These are phyloP conservation scores for Rhododendron williamsianum DNA, from an alignment of 148 eudicot genomes.

Conservation along the genomic window DNA sequence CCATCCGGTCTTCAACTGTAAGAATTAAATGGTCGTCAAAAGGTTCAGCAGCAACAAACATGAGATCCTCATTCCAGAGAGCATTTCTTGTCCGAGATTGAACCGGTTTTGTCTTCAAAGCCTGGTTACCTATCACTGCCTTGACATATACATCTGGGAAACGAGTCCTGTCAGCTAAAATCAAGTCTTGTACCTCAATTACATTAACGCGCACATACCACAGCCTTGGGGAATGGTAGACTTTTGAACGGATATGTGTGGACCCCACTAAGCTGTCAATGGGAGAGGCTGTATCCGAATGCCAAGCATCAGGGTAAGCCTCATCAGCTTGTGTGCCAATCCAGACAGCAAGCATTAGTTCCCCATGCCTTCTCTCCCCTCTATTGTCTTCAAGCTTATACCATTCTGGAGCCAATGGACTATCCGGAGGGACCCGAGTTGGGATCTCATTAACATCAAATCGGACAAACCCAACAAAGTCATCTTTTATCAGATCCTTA, in stretches of 20 bases:
- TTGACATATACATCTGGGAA: slow-evolving; percentile 61
- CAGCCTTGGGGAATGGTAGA: slow-evolving; percentile 64
- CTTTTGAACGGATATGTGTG: slow-evolving; percentile 49
- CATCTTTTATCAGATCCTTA: slow-evolving; percentile 78
- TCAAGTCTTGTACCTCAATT: slow-evolving; percentile 70
- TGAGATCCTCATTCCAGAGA: slow-evolving; percentile 79
- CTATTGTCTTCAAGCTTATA: slow-evolving; percentile 61
- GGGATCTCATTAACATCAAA: slow-evolving; percentile 68
- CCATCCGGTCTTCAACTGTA: slow-evolving; percentile 67
- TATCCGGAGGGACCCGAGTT: slow-evolving; percentile 74
- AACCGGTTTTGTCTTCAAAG: slow-evolving; percentile 43
- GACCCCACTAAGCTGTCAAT: slow-evolving; percentile 29
- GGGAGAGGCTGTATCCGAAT: slow-evolving; percentile 50
- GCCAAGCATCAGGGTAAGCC: slow-evolving; percentile 86
- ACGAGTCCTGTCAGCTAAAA: slow-evolving; percentile 41
- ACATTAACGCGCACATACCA: slow-evolving; percentile 76
- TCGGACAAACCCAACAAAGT: slow-evolving; percentile 57
- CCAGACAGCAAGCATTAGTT: slow-evolving; percentile 88
- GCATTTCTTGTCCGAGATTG: slow-evolving; percentile 53
- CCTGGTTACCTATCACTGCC: slow-evolving; percentile 53
- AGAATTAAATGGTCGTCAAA: slow-evolving; percentile 71
- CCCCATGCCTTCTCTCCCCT: slow-evolving; percentile 52
- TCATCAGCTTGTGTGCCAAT: slow-evolving; percentile 91
- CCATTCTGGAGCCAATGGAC: slow-evolving; percentile 91
- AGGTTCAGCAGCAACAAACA: slow-evolving; percentile 92